Conservation (phyloP, 2,329 filamentous ascomycete species). For the Fusarium miscanthi region DNA sequence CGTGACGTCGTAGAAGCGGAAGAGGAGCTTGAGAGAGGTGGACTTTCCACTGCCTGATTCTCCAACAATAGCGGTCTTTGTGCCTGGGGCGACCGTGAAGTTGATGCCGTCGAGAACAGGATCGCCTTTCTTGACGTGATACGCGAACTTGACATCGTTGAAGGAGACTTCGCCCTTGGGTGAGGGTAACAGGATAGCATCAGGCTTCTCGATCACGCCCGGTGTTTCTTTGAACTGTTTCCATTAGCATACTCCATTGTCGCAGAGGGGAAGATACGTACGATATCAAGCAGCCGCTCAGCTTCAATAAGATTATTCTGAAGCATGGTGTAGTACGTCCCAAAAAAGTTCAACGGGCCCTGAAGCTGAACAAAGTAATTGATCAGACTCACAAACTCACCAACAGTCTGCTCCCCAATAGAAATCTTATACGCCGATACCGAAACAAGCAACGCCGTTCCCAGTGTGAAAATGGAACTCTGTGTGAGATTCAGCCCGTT, state of each 20-base stretch:
- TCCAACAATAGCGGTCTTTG: conserved; percentile 59
- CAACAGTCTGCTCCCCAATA: conserved; percentile 62
- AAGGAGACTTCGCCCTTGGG: conserved; percentile 55
- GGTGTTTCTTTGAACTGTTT: conserved; percentile 56
- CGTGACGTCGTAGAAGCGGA: conserved; percentile 63
- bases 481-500: conserved; percentile 69
- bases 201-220: conserved; percentile 55
- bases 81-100: conserved; percentile 57
- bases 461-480: conserved; percentile 71
- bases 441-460: conserved; percentile 68
- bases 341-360: conserved; percentile 71
- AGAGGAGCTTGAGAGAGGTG: conserved; percentile 61
- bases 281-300: conserved; percentile 58
- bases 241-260: conserved; percentile 19
- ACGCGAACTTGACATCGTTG: conserved; percentile 57
- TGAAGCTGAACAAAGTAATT: conserved; percentile 71
- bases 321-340: conserved; percentile 59
- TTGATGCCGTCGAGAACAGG: conserved; percentile 54
- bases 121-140: conserved; percentile 52
- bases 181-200: conserved; percentile 49
- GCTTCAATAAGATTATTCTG: conserved; percentile 60
- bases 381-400: conserved; percentile 67
- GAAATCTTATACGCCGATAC: conserved; percentile 73
- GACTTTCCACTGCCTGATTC: conserved; percentile 61
- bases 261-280: conserved; percentile 26